Evolutionary conservation across 257 asterid genomes (phyloP).

Genomic region (Paraleonurus japonicus): DNA sequence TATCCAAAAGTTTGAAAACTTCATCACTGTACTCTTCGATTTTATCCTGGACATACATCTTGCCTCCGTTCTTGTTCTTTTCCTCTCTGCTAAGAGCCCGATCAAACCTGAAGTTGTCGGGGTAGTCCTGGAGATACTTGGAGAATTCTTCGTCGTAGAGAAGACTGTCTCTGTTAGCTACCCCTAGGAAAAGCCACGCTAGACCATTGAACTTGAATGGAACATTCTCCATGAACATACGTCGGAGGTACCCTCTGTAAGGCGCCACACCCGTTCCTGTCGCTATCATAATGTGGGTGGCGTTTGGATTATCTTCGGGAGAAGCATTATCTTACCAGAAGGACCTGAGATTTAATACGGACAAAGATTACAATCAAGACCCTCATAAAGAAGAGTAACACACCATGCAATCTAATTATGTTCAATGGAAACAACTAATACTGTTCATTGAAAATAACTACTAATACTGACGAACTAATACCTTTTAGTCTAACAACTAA

Average conservation of each 20-base stretch:
- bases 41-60: constrained; percentile 97
- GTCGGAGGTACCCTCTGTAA: constrained; percentile 87
- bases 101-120: constrained; percentile 77
- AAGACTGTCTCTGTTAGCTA: constrained; percentile 86
- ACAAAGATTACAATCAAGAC: not conserved
- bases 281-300: constrained; percentile 93
- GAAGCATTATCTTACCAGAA: constrained; percentile 95
- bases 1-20: constrained; percentile 78
- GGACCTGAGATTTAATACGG: constrained; percentile 58
- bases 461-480: no score
- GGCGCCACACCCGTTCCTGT: constrained; percentile 99
- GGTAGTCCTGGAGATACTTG: constrained; percentile 62
- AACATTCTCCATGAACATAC: constrained; percentile 89
- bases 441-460: no score
- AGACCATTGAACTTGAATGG: constrained; percentile 83
- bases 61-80: constrained; percentile 81
- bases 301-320: constrained; percentile 89
- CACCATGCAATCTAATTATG: not conserved
- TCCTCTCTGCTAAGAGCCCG: constrained; percentile 92
- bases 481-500: no score
- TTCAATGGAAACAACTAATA: no score
- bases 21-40: constrained; percentile 95
- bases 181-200: constrained; percentile 99
- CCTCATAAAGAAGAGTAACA: not conserved
- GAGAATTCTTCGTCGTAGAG: constrained; percentile 86